These are phyloP conservation scores for Mimosa pudica DNA, from an alignment of 306 rosid species.

Conservation along the genomic window DNA sequence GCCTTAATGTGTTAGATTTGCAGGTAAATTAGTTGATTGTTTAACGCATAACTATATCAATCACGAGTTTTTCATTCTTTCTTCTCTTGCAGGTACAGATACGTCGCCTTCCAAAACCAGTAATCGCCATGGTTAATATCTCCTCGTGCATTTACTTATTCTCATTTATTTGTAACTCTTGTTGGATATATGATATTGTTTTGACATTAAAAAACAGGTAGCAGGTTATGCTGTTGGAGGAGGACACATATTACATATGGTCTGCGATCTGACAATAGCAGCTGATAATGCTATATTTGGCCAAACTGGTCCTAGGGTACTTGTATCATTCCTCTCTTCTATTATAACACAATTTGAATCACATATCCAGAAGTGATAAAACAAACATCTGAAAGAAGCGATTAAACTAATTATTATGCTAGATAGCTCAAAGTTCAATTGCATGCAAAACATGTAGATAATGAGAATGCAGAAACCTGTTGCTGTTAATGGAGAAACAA, in stretches of 20 bases:
- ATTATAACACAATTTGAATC: neutral
- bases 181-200: constrained; percentile 25
- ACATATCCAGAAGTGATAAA: neutral
- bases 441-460: neutral
- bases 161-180: constrained; percentile 4
- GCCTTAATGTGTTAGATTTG: constrained; percentile 88
- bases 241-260: constrained; percentile 84
- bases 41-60: neutral
- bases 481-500: neutral
- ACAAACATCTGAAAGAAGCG: neutral
- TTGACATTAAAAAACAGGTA: constrained; percentile 56
- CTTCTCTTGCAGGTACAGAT: constrained; percentile 64
- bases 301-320: constrained; percentile 98
- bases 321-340: constrained; percentile 10
- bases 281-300: constrained; percentile 93
- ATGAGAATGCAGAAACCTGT: neutral
- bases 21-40: constrained; percentile 62
- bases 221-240: constrained; percentile 97
- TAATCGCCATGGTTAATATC: constrained; percentile 71
- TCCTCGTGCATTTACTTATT: neutral
- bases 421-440: neutral
- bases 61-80: constrained; percentile 21
- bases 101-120: constrained; percentile 93
- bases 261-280: constrained; percentile 90
- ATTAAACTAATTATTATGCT: neutral